Evolutionary conservation across 768 basidiomycete genomes (phyloP).

Genomic region (Lentinula edodes): DNA sequence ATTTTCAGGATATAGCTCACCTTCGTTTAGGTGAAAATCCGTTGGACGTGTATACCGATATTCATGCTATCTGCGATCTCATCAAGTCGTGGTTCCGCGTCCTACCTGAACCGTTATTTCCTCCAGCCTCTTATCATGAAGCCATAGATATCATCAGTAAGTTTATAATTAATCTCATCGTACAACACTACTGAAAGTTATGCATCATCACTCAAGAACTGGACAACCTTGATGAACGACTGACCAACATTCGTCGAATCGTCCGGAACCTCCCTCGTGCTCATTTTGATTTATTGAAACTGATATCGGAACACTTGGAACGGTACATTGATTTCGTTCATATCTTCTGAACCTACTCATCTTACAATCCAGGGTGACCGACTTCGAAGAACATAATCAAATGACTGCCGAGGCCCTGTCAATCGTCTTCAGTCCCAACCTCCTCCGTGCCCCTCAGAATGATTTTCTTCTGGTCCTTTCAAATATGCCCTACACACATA

Average conservation of each 20-base stretch:
- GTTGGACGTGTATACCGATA: slow-evolving; percentile 55
- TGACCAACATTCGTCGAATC: slow-evolving; percentile 58
- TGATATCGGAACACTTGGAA: slow-evolving; percentile 82
- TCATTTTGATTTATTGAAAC: slow-evolving; percentile 75
- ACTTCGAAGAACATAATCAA: slow-evolving; percentile 83
- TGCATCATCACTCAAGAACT: slow-evolving; percentile 38
- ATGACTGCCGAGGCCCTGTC: slow-evolving; percentile 85
- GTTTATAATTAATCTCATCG: slow-evolving; percentile 17
- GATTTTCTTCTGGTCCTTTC: slow-evolving; percentile 73
- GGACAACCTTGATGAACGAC: slow-evolving; percentile 62
- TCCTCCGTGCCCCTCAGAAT: slow-evolving; percentile 72
- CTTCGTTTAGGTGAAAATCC: slow-evolving; percentile 48
- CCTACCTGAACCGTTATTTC: slow-evolving; percentile 77
- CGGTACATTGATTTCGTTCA: slow-evolving; percentile 27
- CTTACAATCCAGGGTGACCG: slow-evolving; percentile 60
- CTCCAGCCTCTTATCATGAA: slow-evolving; percentile 57
- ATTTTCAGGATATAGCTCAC: not conserved
- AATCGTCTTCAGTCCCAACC: slow-evolving; percentile 81
- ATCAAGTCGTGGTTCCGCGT: slow-evolving; percentile 85
- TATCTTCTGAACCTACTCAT: not conserved
- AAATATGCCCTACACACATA: slow-evolving; percentile 75
- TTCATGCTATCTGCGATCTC: slow-evolving; percentile 78
- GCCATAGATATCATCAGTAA: slow-evolving; percentile 70
- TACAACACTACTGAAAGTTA: not conserved
- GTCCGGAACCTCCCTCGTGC: slow-evolving; percentile 65